Conservation (phyloP, 2,329 filamentous ascomycete species). For the Verticillium dahliae region DNA sequence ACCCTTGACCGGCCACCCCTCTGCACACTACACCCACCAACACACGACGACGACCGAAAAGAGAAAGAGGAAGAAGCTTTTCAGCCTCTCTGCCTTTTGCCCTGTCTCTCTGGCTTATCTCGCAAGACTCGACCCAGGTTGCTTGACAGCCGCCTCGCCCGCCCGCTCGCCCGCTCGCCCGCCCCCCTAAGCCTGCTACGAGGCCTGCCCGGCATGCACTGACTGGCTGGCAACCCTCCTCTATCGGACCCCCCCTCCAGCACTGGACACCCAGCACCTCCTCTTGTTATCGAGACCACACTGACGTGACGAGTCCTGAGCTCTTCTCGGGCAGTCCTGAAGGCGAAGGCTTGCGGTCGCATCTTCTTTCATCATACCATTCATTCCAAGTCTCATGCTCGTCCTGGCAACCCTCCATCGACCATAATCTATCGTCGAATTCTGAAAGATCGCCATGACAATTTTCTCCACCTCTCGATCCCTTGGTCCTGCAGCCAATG, state of each 20-base stretch:
- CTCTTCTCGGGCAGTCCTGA: background rate
- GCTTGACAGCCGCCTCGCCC: background rate
- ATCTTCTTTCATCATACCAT: background rate
- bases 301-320: background rate
- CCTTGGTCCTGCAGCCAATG: background rate
- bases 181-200: background rate
- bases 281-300: background rate
- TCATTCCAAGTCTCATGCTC: background rate
- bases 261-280: background rate
- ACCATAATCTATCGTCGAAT: background rate
- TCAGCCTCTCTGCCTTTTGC: background rate
- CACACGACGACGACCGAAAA: background rate
- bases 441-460: background rate
- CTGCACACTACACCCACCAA: background rate
- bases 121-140: background rate
- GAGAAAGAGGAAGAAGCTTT: background rate
- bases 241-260: background rate
- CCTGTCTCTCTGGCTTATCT: background rate
- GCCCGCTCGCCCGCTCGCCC: background rate
- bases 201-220: background rate
- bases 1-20: background rate
- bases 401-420: background rate
- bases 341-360: background rate
- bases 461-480: background rate
- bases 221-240: background rate